Evolutionary conservation across 2,329 filamentous ascomycete species (phyloP).

Genomic region (Ophiostoma sp.): DNA sequence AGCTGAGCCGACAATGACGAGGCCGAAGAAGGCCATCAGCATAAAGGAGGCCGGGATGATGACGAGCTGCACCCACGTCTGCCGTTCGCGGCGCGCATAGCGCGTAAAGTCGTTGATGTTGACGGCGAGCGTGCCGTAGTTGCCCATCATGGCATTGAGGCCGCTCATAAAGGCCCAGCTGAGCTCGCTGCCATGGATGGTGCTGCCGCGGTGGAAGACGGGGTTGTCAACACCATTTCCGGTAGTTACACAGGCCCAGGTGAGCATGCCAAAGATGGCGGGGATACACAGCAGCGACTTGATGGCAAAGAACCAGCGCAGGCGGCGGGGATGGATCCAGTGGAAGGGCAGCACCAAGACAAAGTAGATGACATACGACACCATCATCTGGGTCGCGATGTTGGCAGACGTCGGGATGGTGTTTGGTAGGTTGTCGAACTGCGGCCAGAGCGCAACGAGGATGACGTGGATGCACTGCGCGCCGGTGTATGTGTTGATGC

Average conservation of each 20-base stretch:
- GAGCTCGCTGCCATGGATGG: constrained; percentile 38
- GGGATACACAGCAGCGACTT: constrained; percentile 80
- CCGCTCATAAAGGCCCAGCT: constrained; percentile 80
- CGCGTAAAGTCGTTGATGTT: constrained; percentile 81
- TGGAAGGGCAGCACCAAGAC: constrained; percentile 31
- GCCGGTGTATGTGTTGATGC: constrained; percentile 77
- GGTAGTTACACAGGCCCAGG: constrained; percentile 78
- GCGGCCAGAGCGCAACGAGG: constrained; percentile 70
- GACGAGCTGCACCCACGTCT: constrained; percentile 7
- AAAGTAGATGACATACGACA: constrained; percentile 31
- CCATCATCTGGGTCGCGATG: constrained; percentile 30
- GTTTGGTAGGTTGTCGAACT: constrained; percentile 35
- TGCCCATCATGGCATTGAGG: constrained; percentile 84
- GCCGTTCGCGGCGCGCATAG: constrained; percentile 58
- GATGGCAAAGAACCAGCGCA: constrained; percentile 51
- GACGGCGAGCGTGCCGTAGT: constrained; percentile 82
- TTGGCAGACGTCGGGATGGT: constrained; percentile 38
- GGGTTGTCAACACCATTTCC: constrained; percentile 66
- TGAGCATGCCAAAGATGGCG: constrained; percentile 80
- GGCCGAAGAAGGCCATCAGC: constrained; percentile 5
- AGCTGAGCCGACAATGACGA: background rate
- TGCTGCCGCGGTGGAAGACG: constrained; percentile 60
- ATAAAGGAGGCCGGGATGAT: constrained; percentile 2
- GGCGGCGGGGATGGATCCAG: constrained; percentile 32
- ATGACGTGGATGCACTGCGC: constrained; percentile 81